These are phyloP conservation scores for Pochonia chlamydosporia DNA, from an alignment of 2,329 filamentous ascomycete species.

Conservation along the genomic window DNA sequence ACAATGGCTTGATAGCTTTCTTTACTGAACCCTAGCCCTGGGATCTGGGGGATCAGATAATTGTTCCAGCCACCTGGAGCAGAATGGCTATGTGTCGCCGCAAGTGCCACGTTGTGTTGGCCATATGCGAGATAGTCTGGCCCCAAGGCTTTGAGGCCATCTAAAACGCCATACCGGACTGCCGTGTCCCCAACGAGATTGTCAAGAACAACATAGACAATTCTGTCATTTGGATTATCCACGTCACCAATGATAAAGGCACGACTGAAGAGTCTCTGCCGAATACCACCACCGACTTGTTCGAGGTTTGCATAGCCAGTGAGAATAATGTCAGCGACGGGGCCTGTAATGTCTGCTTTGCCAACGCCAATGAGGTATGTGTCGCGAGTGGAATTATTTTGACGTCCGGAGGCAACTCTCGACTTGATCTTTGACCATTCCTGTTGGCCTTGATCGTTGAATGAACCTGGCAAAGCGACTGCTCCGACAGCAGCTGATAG, in stretches of 20 bases:
- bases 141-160: constrained; percentile 65
- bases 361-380: constrained; percentile 50
- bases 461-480: background rate
- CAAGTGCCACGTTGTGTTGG: constrained; percentile 78
- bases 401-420: background rate
- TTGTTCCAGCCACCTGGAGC: constrained; percentile 92
- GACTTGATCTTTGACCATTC: background rate
- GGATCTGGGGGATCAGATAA: constrained; percentile 87
- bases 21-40: constrained; percentile 76
- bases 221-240: constrained; percentile 60
- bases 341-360: constrained; percentile 58
- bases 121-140: constrained; percentile 68
- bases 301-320: constrained; percentile 84
- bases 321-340: constrained; percentile 83
- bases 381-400: constrained; percentile 14
- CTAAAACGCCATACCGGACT: constrained; percentile 77
- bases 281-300: constrained; percentile 76
- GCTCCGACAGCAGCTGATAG: background rate
- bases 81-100: constrained; percentile 88
- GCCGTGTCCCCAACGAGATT: constrained; percentile 85
- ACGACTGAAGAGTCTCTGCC: constrained; percentile 82
- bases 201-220: constrained; percentile 85
- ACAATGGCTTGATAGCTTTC: constrained; percentile 89
- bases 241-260: constrained; percentile 80
- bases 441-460: background rate